These are phyloP conservation scores for Pseudopyricularia javanii DNA, from an alignment of 2,329 filamentous ascomycete species.

Conservation along the genomic window DNA sequence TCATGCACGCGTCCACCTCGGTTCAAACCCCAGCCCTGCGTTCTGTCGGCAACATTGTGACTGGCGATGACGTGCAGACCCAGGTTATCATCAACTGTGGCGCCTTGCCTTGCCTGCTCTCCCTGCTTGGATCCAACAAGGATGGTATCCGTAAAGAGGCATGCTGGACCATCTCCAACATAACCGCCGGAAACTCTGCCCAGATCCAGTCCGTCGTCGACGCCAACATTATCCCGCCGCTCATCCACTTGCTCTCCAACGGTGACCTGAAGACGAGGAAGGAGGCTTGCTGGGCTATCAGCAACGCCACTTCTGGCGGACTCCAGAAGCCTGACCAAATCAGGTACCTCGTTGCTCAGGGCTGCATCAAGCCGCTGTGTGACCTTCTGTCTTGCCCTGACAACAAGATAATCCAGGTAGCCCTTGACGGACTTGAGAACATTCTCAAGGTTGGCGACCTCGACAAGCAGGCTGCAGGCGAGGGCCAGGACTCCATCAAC, in stretches of 20 bases:
- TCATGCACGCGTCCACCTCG: constrained; percentile 96
- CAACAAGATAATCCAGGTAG: constrained; percentile 99
- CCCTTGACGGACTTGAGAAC: constrained; percentile 94
- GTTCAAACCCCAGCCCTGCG: constrained; percentile 95
- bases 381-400: constrained; percentile 92
- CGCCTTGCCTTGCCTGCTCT: constrained; percentile 80
- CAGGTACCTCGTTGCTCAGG: constrained; percentile 81
- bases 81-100: constrained; percentile 99
- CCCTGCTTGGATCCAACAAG: constrained; percentile 90
- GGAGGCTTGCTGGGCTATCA: constrained; percentile 99
- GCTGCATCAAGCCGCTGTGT: constrained; percentile 94
- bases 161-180: constrained; percentile 99
- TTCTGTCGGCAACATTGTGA: constrained; percentile 97
- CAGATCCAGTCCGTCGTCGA: constrained; percentile 97
- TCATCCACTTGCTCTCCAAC: constrained; percentile 92
- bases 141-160: constrained; percentile 98
- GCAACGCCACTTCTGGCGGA: constrained; percentile 92
- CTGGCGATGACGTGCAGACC: constrained; percentile 95
- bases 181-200: constrained; percentile 93
- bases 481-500: constrained; percentile 72
- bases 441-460: constrained; percentile 99
- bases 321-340: constrained; percentile 99
- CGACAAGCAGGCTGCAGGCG: constrained; percentile 82
- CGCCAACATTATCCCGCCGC: constrained; percentile 88
- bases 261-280: constrained; percentile 98